Percentiles rank a stretch among this genome's conserved stretches.
These are phyloP conservation scores for Vitellaria paradoxa DNA, from an alignment of 179 eudicot genomes.

Conservation along the genomic window DNA sequence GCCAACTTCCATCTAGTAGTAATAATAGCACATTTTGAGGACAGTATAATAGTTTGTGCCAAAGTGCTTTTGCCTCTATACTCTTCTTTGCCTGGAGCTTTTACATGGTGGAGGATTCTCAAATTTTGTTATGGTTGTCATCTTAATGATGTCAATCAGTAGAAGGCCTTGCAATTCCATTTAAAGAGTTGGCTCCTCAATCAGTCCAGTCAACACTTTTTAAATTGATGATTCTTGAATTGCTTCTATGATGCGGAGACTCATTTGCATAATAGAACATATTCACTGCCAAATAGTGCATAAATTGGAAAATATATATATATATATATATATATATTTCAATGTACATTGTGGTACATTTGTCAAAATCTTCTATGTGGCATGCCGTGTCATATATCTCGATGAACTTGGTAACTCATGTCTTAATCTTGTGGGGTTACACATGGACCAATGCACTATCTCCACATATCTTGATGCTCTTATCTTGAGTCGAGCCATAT, in stretches of 20 bases:
- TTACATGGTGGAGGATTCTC: neutral
- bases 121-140: neutral
- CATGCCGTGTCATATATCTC: too few relatives aligned
- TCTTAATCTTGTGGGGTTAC: too few relatives aligned
- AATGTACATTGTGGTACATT: too few relatives aligned
- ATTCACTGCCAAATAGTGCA: neutral
- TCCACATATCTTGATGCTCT: too few relatives aligned
- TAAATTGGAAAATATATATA: too few relatives aligned
- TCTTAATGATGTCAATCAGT: neutral
- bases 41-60: neutral
- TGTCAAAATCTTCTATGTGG: too few relatives aligned
- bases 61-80: neutral
- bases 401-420: too few relatives aligned
- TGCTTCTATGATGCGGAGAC: neutral
- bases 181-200: neutral
- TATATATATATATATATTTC: too few relatives aligned
- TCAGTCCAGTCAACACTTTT: neutral
- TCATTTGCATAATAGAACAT: neutral
- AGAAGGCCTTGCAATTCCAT: slow-evolving; percentile 4
- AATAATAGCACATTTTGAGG: neutral
- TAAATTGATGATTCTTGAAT: neutral
- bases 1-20: neutral
- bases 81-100: neutral
- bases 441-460: too few relatives aligned
- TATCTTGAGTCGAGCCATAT: too few relatives aligned